A percentile compares a stretch with the other conserved stretches of the same genome.
Evolutionary conservation across 495 filamentous ascomycete genomes (phyloP).

Genomic region (Lentithecium fluviatile): DNA sequence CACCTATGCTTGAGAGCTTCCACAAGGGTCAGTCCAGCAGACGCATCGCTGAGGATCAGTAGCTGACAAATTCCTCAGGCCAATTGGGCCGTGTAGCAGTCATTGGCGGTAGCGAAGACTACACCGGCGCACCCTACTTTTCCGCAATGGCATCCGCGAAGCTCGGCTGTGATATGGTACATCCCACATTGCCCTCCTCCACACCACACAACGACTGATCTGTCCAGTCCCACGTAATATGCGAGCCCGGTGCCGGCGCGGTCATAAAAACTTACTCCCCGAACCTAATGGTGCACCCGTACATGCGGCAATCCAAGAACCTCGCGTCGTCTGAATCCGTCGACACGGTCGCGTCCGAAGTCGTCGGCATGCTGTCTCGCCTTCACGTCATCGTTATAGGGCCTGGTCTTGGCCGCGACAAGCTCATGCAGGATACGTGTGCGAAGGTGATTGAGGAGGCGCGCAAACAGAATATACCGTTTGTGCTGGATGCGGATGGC

Average conservation of each 20-base stretch:
- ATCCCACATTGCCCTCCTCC: slow-evolving; percentile 9
- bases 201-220: slow-evolving; percentile 7
- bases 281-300: slow-evolving; percentile 96
- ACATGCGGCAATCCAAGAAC: slow-evolving; percentile 74
- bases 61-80: slow-evolving; percentile 51
- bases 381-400: slow-evolving; percentile 93
- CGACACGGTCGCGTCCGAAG: slow-evolving; percentile 60
- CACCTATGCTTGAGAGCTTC: slow-evolving; percentile 92
- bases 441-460: slow-evolving; percentile 77
- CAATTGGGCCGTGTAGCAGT: slow-evolving; percentile 91
- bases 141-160: slow-evolving; percentile 93
- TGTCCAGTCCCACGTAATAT: slow-evolving; percentile 87
- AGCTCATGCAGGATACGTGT: slow-evolving; percentile 84
- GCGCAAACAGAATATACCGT: slow-evolving; percentile 66
- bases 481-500: slow-evolving; percentile 92
- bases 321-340: slow-evolving; percentile 45
- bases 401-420: slow-evolving; percentile 85
- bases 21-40: slow-evolving; percentile 72
- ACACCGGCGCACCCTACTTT: slow-evolving; percentile 96
- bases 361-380: slow-evolving; percentile 77
- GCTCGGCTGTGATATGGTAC: slow-evolving; percentile 54
- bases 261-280: slow-evolving; percentile 98
- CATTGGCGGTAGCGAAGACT: slow-evolving; percentile 93
- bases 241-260: slow-evolving; percentile 75
- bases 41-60: neutral